Evolutionary conservation across 2,329 filamentous ascomycete species (phyloP).

Genomic region (Fusarium sambucinum): DNA sequence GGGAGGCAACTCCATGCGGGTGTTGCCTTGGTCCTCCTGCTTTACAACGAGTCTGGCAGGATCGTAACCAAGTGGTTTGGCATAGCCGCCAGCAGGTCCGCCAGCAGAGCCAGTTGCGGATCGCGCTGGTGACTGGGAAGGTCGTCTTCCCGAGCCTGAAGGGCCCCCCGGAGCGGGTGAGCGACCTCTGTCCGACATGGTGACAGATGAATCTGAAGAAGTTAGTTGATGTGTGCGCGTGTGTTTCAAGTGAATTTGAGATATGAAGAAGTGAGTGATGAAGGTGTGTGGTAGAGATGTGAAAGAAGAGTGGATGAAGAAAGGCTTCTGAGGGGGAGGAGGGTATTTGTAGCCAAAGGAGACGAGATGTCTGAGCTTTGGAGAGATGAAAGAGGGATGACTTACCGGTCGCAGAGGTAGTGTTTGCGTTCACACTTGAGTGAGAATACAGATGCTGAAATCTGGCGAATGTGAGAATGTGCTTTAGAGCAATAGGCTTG

Average conservation of each 20-base stretch:
- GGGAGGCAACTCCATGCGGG: slow-evolving; percentile 68
- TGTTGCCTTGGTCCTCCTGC: slow-evolving; percentile 53
- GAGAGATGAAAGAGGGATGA: neutral
- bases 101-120: slow-evolving; percentile 37
- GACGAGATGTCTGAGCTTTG: neutral
- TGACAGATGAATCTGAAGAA: slow-evolving; percentile 10
- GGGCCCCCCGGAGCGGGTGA: slow-evolving; percentile 43
- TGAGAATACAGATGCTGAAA: slow-evolving; percentile 7
- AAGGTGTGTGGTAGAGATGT: neutral
- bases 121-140: slow-evolving; percentile 39
- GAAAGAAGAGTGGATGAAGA: neutral
- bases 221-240: slow-evolving; percentile 8
- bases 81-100: slow-evolving; percentile 41
- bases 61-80: slow-evolving; percentile 56
- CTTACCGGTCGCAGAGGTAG: slow-evolving; percentile 22
- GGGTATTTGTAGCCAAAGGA: slow-evolving; percentile 3
- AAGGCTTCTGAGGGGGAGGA: neutral
- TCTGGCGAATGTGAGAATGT: slow-evolving; percentile 24
- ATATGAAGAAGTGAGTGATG: slow-evolving; percentile 1
- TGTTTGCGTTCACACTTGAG: slow-evolving; percentile 8
- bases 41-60: slow-evolving; percentile 55
- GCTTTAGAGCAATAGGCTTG: neutral
- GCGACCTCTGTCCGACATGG: slow-evolving; percentile 53
- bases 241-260: slow-evolving; percentile 2
- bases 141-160: slow-evolving; percentile 30